Evolutionary conservation across 2,329 filamentous ascomycete genomes (phyloP).

Genomic region (Cordyceps cicadae): DNA sequence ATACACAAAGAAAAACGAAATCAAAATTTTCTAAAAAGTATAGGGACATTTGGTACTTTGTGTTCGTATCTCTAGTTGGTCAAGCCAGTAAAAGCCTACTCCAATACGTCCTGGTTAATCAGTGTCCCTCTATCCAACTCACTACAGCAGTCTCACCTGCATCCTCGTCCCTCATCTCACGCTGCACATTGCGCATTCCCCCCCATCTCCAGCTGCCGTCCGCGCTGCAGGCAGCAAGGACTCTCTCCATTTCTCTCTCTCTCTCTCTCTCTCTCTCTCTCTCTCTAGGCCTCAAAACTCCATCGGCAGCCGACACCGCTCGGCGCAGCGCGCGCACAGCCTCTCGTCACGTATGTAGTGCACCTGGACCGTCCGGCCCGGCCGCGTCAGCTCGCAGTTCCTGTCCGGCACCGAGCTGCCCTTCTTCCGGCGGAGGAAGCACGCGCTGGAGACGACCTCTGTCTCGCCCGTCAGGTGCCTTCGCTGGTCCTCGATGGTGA

Average conservation of each 20-base stretch:
- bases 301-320: not conserved
- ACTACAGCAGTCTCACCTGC: not conserved
- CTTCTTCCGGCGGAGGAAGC: not conserved
- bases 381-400: not conserved
- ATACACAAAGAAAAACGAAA: no score
- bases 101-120: no score
- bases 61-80: no score
- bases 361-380: not conserved
- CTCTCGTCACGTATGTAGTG: not conserved
- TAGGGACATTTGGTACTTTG: no score
- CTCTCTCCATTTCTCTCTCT: no score
- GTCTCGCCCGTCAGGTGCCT: not conserved
- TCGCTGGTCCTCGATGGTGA: not conserved
- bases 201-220: no score
- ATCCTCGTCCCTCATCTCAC: not conserved
- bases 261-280: not conserved
- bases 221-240: not conserved
- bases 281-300: not conserved
- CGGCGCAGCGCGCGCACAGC: not conserved
- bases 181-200: not conserved
- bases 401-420: not conserved
- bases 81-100: no score
- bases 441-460: not conserved
- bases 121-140: no score
- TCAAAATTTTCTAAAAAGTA: no score